These are phyloP conservation scores for Clavulina sp. DNA, from an alignment of 768 basidiomycete genomes.

Conservation along the genomic window DNA sequence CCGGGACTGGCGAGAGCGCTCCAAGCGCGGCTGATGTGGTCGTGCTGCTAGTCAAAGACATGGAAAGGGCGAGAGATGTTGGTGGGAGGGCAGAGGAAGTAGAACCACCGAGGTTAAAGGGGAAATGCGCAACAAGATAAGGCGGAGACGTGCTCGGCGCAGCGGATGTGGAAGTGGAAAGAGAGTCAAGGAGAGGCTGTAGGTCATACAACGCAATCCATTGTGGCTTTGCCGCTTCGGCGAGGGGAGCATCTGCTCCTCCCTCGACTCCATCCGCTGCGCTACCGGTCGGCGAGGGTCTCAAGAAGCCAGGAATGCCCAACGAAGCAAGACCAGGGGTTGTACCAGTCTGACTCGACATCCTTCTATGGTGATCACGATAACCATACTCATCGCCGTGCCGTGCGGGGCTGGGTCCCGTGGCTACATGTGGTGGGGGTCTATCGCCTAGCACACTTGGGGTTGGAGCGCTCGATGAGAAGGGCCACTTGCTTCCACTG, in stretches of 20 bases:
- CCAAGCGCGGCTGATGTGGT: neutral
- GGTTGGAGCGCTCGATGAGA: constrained; percentile 48
- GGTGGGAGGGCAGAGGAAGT: too few relatives aligned
- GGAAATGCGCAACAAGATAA: constrained; percentile 8
- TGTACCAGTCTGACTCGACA: too few relatives aligned
- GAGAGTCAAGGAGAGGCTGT: neutral
- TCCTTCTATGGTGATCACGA: too few relatives aligned
- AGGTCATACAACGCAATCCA: neutral
- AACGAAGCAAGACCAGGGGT: too few relatives aligned
- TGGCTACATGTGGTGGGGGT: neutral
- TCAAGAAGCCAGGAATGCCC: neutral
- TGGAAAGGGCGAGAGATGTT: too few relatives aligned
- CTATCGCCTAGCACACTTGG: constrained; percentile 13
- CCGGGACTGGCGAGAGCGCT: neutral
- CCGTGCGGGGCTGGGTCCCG: too few relatives aligned
- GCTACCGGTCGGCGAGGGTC: neutral
- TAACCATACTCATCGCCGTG: too few relatives aligned
- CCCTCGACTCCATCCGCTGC: neutral
- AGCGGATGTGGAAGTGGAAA: too few relatives aligned
- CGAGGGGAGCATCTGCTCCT: constrained; percentile 1
- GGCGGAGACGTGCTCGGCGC: too few relatives aligned
- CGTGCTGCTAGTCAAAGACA: too few relatives aligned
- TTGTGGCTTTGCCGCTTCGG: neutral
- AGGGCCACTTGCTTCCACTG: constrained; percentile 19
- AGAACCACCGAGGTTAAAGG: too few relatives aligned